Base-by-base conservation (phyloP, 306 rosid genomes). In the Morella rubra region DNA sequence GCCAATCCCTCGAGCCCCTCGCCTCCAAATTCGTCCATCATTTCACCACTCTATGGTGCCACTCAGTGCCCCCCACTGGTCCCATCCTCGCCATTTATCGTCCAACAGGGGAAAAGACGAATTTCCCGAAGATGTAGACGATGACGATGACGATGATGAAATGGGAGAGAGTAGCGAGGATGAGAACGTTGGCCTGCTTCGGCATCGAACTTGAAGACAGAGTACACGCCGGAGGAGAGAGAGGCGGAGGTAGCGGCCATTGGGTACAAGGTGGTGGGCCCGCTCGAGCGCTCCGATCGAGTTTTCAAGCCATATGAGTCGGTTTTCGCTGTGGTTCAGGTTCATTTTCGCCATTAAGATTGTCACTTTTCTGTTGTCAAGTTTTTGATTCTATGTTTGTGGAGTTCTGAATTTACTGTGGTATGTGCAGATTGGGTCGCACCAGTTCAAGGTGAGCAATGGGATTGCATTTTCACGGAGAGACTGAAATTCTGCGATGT, bases 371-470 rank as follows among this genome's bases (percentile, higher is more conserved):
- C 10, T 40, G 11, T 78, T 20, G 4, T 22, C 59, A 64, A 18
- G 24, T 82, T 16, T 32, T 27, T 71, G 59, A 42, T 58, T 15
- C 37, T 52, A 20, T 32, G 66, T n/a, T 27, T 8, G 27, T 15
- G 7, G 37, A 71, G 66, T 66, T 61, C 32, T 83, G 58, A 46
- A 19, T 65, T 72, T 58, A 47, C 14, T 7, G 51, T 40, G 49
- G 1, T 40, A 19, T 49, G 8, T 59, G 71, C 77, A 92, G 98
- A 79, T 95, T 82, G 99, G 99, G 55, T 95, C 97, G 14, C 98
- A 95, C 77, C 93, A 92, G 86, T 92, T 92, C 84, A 92, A 95
- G 86, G 93, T 91, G 59, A 89, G 98, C 87, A 96, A 92, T 19
- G 77, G 96, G 76, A 96, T 92, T 78, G 89, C 86, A 83, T 92